Evolutionary conservation across 495 filamentous ascomycete species (phyloP), one percentile per base, ranked within the genome.

Genomic region (Talaromyces adpressus): DNA sequence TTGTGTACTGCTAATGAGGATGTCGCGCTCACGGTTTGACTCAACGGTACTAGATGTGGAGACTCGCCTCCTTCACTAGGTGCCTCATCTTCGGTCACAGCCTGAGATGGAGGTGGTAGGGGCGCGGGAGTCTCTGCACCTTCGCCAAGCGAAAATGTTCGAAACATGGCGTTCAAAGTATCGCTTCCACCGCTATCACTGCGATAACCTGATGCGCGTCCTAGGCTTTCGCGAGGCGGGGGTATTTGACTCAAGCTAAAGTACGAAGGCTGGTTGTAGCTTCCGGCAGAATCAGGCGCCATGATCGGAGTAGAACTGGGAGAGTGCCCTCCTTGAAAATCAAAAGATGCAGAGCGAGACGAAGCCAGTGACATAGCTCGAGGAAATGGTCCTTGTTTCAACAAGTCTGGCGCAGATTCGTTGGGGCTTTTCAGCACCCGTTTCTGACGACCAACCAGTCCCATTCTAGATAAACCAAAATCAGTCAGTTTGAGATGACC

Each of bases 401-500:
- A 84, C 30, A 97, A 77, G 75, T 98, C 94, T 7, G 93, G 93
- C 0, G 87, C 91, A 54, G 89, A 85, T 61, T 97, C 92, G 45
- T 87, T 86, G 41, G 85, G 85, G 67, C 85, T 91, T 72, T 91
- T 91, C 59, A 96, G 81, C 12, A 91, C 90, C 67, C 95, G 86
- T 76, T 98, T 98, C 71, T 98, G 94, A 64, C 94, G 90, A 57
- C 94, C 94, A 62, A 98, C 88, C 47, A 98, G 80, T 68, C 95
- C 94, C 95, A 98, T 98, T 30, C 94, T 88, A 18, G 94, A 98
- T 29, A 98, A 79, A 52, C 94, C 94, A 77, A 98, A 98, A 76
- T 98, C 94, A 5, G 94, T 98, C 68, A 98, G 77, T 77, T 98
- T 98, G 63, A 98, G 77, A 76, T 98, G 94, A 7, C 94, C 94